Evolutionary conservation across 1,284 basidiomycete species (phyloP).

Genomic region (Crucibulum parvulum): DNA sequence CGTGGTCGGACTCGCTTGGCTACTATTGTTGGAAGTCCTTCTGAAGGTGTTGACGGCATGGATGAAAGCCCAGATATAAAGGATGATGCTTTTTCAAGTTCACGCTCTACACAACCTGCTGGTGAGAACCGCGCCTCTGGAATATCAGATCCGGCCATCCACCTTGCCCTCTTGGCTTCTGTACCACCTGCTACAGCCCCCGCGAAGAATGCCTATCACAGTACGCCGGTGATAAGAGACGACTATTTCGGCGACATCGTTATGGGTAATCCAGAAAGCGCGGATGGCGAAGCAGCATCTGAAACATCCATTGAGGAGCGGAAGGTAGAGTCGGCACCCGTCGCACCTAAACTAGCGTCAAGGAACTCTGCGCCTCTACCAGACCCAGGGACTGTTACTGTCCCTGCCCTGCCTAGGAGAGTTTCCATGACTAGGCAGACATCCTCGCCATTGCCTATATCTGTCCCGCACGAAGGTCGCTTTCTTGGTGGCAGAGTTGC

Average conservation of each 20-base stretch:
- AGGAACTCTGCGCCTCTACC: constrained; percentile 11
- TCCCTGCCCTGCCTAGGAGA: constrained; percentile 55
- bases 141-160: neutral
- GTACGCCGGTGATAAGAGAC: constrained; percentile 6
- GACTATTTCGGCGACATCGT: constrained; percentile 41
- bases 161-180: constrained; percentile 7
- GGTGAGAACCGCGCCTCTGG: neutral
- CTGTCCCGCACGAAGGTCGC: constrained; percentile 44
- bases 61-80: neutral
- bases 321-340: neutral
- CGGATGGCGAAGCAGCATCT: neutral
- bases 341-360: constrained; percentile 1
- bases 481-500: constrained; percentile 45
- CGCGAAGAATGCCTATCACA: constrained; percentile 9
- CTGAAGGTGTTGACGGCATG: constrained; percentile 2
- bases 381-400: constrained; percentile 31
- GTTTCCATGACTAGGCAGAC: constrained; percentile 65
- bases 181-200: constrained; percentile 34
- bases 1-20: constrained; percentile 12
- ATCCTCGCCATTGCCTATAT: constrained; percentile 61
- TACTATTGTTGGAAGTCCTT: constrained; percentile 20
- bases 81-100: constrained; percentile 1
- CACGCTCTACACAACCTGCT: neutral
- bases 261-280: neutral
- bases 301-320: neutral